Conservation (phyloP, 768 basidiomycete species). For the Pleurotus pulmonarius region DNA sequence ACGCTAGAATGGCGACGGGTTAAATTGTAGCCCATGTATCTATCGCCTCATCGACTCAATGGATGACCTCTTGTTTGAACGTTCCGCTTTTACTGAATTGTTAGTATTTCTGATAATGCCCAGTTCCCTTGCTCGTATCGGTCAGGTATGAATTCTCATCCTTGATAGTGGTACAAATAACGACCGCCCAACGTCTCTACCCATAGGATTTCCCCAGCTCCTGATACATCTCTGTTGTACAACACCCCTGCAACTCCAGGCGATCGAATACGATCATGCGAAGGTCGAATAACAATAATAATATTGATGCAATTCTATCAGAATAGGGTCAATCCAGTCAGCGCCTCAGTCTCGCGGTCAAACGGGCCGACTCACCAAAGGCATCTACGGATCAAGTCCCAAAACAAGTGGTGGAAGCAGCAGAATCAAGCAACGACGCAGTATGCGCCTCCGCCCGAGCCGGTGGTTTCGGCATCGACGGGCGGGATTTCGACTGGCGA, state of each 20-base stretch:
- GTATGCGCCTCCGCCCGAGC: conserved; percentile 8
- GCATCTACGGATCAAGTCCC: background rate
- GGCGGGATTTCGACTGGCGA: conserved; percentile 2
- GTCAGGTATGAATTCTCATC: background rate
- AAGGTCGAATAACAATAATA: conserved; percentile 10
- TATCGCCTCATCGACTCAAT: background rate
- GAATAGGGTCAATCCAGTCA: background rate
- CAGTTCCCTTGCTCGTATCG: background rate
- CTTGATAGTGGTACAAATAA: background rate
- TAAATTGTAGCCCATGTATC: background rate
- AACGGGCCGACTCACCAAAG: background rate
- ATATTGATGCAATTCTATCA: conserved; percentile 5
- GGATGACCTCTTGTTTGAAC: background rate
- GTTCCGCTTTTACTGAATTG: background rate
- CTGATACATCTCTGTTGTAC: background rate
- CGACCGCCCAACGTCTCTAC: background rate
- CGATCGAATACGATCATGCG: background rate
- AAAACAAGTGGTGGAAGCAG: background rate
- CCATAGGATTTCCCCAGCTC: background rate
- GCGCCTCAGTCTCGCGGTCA: background rate
- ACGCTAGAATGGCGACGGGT: background rate
- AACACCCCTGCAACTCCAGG: conserved; percentile 5
- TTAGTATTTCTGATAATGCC: background rate
- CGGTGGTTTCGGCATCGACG: conserved; percentile 4
- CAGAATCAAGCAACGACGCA: conserved; percentile 7